phyloP scores from a whole-genome alignment of 768 basidiomycete genomes.

The Tulasnella sp. region DNA sequence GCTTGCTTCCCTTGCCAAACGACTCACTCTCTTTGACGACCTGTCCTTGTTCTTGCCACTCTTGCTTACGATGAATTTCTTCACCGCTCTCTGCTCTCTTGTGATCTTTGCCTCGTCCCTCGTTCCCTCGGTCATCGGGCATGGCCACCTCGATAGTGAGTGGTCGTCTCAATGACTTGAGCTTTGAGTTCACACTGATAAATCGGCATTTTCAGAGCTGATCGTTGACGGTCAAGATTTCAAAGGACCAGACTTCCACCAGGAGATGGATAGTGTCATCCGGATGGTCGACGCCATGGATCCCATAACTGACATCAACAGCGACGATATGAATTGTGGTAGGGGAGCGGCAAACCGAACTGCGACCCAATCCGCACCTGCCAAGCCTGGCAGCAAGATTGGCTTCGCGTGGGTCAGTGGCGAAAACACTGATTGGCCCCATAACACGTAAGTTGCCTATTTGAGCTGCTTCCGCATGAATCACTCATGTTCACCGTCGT shows the following conservation, averaged over 20 bases:
- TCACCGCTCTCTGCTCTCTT: conserved; percentile 5
- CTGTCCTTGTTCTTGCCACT: background rate
- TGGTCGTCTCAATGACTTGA: background rate
- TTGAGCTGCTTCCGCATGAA: background rate
- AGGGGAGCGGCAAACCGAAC: conserved; percentile 40
- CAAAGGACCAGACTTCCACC: conserved; percentile 29
- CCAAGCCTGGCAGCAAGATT: conserved; percentile 29
- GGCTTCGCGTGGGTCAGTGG: conserved; percentile 44
- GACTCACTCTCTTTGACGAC: background rate
- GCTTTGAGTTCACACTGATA: background rate
- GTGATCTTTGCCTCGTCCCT: conserved; percentile 6
- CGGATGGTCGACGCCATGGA: conserved; percentile 34
- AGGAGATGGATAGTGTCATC: conserved; percentile 28
- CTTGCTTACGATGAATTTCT: conserved; percentile 14
- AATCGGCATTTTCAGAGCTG: conserved; percentile 20
- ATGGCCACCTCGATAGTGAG: conserved; percentile 33
- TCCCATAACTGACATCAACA: conserved; percentile 46
- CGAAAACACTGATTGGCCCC: conserved; percentile 22
- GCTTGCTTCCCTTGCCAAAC: too few species aligned
- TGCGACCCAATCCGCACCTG: conserved; percentile 46
- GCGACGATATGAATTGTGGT: conserved; percentile 50
- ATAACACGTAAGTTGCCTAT: conserved; percentile 23
- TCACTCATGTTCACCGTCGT: background rate
- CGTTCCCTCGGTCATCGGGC: conserved; percentile 28
- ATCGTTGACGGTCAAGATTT: conserved; percentile 35